Evolutionary conservation across 2,329 filamentous ascomycete species (phyloP).

Genomic region (Fusarium sp.): DNA sequence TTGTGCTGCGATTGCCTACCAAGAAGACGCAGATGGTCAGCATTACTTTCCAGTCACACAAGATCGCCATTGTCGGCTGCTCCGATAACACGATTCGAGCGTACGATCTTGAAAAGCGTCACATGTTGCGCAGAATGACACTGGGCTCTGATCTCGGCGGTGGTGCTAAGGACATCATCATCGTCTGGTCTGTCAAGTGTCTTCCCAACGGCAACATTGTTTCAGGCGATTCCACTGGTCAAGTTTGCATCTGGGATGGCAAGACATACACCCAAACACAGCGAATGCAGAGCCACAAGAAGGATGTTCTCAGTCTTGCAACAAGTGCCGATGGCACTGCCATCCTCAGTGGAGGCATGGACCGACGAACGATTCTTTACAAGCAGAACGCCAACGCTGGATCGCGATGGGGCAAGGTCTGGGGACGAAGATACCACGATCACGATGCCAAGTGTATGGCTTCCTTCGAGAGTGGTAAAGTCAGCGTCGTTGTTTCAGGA

Average conservation of each 20-base stretch:
- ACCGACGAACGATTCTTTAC: slow-evolving; percentile 87
- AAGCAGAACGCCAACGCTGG: slow-evolving; percentile 71
- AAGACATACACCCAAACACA: slow-evolving; percentile 91
- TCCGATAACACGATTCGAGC: slow-evolving; percentile 96
- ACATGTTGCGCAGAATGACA: slow-evolving; percentile 83
- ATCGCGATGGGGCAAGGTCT: slow-evolving; percentile 84
- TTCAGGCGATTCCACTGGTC: slow-evolving; percentile 93
- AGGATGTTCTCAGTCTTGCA: slow-evolving; percentile 90
- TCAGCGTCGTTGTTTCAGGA: slow-evolving; percentile 92
- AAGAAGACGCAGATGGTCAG: slow-evolving; percentile 92
- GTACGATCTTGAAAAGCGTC: slow-evolving; percentile 85
- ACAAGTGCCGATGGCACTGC: slow-evolving; percentile 82
- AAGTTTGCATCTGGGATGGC: slow-evolving; percentile 93
- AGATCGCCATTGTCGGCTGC: slow-evolving; percentile 88
- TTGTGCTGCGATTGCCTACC: slow-evolving; percentile 79
- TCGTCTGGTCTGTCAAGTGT: slow-evolving; percentile 94
- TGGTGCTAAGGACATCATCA: slow-evolving; percentile 84
- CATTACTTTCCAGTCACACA: slow-evolving; percentile 87
- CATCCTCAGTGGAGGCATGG: slow-evolving; percentile 92
- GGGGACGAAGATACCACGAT: slow-evolving; percentile 86
- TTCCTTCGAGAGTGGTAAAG: slow-evolving; percentile 82
- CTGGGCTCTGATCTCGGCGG: slow-evolving; percentile 82
- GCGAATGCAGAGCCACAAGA: slow-evolving; percentile 85
- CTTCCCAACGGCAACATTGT: slow-evolving; percentile 90
- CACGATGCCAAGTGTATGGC: slow-evolving; percentile 97